These are phyloP conservation scores for Penicillium arizonense DNA, from an alignment of 495 filamentous ascomycete genomes.

Conservation along the genomic window DNA sequence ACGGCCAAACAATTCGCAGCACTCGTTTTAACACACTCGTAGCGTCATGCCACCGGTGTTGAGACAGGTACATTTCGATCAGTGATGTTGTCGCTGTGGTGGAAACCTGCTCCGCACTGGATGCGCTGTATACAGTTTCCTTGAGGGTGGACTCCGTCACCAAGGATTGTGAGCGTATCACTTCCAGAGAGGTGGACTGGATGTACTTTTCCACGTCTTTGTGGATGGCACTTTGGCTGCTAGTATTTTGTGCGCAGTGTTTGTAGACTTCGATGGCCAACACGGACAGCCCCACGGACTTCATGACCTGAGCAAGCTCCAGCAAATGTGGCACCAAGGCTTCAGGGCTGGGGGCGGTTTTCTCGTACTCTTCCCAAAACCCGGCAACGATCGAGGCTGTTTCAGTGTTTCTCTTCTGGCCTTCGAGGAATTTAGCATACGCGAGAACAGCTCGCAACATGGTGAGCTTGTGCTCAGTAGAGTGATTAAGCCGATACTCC, in stretches of 20 bases:
- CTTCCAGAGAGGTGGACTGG: constrained; percentile 3
- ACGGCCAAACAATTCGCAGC: constrained; percentile 19
- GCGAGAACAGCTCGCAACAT: constrained; percentile 14
- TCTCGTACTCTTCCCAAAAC: constrained; percentile 23
- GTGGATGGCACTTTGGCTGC: constrained; percentile 15
- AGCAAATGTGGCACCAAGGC: constrained; percentile 14
- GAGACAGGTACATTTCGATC: constrained; percentile 20
- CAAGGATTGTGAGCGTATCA: constrained; percentile 14
- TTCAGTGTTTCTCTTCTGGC: constrained; percentile 14
- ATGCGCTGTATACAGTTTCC: constrained; percentile 22
- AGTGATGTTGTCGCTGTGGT: constrained; percentile 15
- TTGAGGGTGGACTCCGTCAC: constrained; percentile 19
- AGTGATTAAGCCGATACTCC: constrained; percentile 18
- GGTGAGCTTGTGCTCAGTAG: constrained; percentile 14
- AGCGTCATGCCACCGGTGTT: constrained; percentile 25
- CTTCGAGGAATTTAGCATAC: constrained; percentile 21
- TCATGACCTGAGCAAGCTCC: constrained; percentile 22
- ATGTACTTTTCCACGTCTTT: constrained; percentile 19
- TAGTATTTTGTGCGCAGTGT: constrained; percentile 15
- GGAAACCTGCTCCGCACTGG: constrained; percentile 15
- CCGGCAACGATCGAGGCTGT: constrained; percentile 20
- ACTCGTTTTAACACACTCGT: constrained; percentile 18
- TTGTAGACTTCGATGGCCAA: constrained; percentile 20
- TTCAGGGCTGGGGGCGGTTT: constrained; percentile 13
- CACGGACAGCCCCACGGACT: constrained; percentile 15